A percentile compares a stretch with the other conserved stretches of the same genome.
Evolutionary conservation across 192 early-diverging fungal species (phyloP).

Genomic region (Dimargaris cristalligena): DNA sequence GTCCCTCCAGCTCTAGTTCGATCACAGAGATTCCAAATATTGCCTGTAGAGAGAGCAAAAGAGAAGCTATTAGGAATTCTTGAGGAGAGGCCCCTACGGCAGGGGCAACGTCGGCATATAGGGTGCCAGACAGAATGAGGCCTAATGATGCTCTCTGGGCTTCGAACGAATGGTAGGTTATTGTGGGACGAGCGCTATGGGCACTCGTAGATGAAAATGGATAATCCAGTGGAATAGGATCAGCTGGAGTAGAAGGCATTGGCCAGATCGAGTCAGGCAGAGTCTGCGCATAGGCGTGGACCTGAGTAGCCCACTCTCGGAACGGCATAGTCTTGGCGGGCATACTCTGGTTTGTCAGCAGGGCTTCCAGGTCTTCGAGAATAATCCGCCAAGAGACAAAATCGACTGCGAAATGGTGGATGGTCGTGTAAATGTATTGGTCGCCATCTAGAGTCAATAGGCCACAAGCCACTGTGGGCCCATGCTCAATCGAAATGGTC

Average conservation of each 20-base stretch:
- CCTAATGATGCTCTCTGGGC: neutral
- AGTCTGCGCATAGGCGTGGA: conserved; percentile 8
- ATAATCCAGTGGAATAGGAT: neutral
- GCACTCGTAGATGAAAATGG: no score
- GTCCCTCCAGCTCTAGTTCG: conserved; percentile 3
- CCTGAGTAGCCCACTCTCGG: conserved; percentile 12
- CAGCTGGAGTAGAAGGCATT: neutral
- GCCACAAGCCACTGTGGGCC: neutral
- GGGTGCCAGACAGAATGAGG: neutral
- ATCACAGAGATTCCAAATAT: neutral
- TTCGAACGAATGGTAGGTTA: neutral
- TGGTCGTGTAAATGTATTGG: conserved; percentile 12
- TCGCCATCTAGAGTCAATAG: conserved; percentile 10
- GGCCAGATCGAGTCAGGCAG: neutral
- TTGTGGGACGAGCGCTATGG: no score
- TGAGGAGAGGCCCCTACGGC: neutral
- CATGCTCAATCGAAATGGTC: neutral
- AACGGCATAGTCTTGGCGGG: conserved; percentile 15
- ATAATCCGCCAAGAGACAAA: conserved; percentile 21
- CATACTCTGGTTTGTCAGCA: conserved; percentile 8
- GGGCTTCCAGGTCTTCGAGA: conserved; percentile 17
- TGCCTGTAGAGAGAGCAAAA: neutral
- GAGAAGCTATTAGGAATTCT: conserved; percentile 1
- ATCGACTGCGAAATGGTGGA: conserved; percentile 20
- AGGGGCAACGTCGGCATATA: neutral